phyloP scores from a whole-genome alignment of 495 filamentous ascomycete species.

The Evernia prunastri region DNA sequence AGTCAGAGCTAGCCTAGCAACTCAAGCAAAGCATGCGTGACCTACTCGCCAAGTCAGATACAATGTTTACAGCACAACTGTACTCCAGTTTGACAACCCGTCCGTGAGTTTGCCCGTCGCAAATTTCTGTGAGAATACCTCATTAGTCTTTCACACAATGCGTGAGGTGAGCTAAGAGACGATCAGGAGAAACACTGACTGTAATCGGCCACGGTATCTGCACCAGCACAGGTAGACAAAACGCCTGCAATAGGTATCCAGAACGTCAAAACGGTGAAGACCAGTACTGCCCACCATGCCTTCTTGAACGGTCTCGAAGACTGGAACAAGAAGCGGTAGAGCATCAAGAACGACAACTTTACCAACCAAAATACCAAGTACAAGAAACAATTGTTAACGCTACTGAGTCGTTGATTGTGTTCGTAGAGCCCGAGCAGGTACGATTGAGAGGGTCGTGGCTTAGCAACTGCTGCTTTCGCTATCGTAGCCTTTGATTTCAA shows the following conservation, averaged over 20 bases:
- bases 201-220: conserved; percentile 10
- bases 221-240: conserved; percentile 7
- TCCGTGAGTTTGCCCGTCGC: conserved; percentile 5
- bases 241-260: conserved; percentile 12
- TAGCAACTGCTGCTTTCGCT: not conserved
- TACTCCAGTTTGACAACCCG: conserved; percentile 8
- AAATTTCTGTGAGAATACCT: not conserved
- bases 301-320: conserved; percentile 10
- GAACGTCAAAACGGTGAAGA: conserved; percentile 13
- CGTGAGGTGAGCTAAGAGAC: not conserved
- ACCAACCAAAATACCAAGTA: conserved; percentile 14
- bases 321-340: conserved; percentile 16
- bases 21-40: not conserved
- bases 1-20: not conserved
- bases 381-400: conserved; percentile 14
- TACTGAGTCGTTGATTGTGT: conserved; percentile 5
- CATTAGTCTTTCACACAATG: not conserved
- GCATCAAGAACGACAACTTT: conserved; percentile 14
- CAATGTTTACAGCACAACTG: conserved; percentile 7
- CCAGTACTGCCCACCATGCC: conserved; percentile 13
- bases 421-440: conserved; percentile 11
- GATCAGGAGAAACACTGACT: conserved; percentile 2
- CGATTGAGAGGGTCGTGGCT: not conserved
- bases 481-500: conserved; percentile 5
- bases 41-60: conserved; percentile 16